Evolutionary conservation across 2,329 filamentous ascomycete genomes (phyloP), one percentile per base, ranked within the genome.

Genomic region (Parastagonospora avenae): DNA sequence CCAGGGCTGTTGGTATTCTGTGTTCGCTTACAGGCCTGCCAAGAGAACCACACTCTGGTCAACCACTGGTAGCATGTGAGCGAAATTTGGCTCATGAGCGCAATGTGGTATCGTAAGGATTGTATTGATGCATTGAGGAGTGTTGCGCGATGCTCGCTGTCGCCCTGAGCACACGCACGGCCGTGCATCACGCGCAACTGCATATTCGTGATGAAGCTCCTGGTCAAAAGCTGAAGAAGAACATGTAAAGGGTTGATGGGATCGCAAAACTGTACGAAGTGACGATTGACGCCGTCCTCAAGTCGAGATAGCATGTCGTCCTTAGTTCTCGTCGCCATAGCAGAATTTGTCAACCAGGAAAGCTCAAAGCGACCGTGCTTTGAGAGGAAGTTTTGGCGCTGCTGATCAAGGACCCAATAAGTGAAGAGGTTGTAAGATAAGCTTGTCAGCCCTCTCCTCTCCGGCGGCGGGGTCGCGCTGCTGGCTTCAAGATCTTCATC

Each of bases 391-490:
- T 64, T 66, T 2, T 71, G 30, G 2, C 30, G 42, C 31, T 33
- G 30, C 32, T 44, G 42, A 19, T 27, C 72, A 10, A 78, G 61
- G 30, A 71, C 69, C 9, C 68, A 66, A 19, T 76, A 67, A 4
- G 72, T 60, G 12, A 71, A 60, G 49, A 72, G 55, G 75, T 74
- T 16, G 74, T 74, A 74, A 77, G 78, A 41, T 78, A 76, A 2
- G 76, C 77, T 1, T 67, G 48, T 1, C 75, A 74, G 7, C 54
- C 50, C 14, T 69, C 67, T 40, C 73, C 71, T 2, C 14, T 47
- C 40, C 1, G 74, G 73, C 2, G 63, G 54, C 16, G 72, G 66
- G 19, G 58, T 68, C 73, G 75, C 76, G 27, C 64, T 30, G 11
- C 11, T 62, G 8, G 70, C 66, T 27, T 68, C 56, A 5, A 76